These are phyloP conservation scores for Vitis rupestris DNA, from an alignment of 164 flowering plant species.

Conservation along the genomic window DNA sequence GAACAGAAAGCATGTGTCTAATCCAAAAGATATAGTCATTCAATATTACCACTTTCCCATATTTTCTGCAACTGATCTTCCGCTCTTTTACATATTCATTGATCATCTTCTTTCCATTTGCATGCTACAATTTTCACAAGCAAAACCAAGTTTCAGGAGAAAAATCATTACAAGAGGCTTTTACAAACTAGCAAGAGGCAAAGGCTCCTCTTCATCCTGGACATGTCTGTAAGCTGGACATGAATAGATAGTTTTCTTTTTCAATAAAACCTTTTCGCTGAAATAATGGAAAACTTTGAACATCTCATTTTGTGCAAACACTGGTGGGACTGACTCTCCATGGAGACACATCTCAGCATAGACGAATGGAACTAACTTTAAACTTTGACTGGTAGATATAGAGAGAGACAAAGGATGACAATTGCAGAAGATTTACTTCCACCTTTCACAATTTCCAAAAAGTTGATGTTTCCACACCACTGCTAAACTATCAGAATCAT, in stretches of 20 bases:
- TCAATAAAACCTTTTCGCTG: too few species aligned
- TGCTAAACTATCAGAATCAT: background rate
- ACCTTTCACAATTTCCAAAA: background rate
- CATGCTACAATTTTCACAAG: background rate
- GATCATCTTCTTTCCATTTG: conserved; percentile 1
- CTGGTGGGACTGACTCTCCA: too few species aligned
- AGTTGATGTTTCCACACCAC: background rate
- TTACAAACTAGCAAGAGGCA: background rate
- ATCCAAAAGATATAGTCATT: background rate
- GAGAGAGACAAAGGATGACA: background rate
- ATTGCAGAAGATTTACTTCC: background rate
- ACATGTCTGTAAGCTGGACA: too few species aligned
- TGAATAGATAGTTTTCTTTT: too few species aligned
- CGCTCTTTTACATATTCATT: background rate
- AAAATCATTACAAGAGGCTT: background rate
- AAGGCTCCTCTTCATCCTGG: background rate
- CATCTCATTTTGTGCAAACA: too few species aligned
- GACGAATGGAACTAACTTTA: too few species aligned
- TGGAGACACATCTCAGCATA: too few species aligned
- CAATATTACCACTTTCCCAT: background rate
- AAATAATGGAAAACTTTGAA: too few species aligned
- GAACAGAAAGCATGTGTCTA: background rate
- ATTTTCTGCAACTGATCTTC: background rate
- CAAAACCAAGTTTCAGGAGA: background rate
- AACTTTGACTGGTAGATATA: too few species aligned